Evolutionary conservation across 1,139 yeast genomes (phyloP), one percentile per base, ranked within the genome.

Genomic region (Ogataea hybrid): DNA sequence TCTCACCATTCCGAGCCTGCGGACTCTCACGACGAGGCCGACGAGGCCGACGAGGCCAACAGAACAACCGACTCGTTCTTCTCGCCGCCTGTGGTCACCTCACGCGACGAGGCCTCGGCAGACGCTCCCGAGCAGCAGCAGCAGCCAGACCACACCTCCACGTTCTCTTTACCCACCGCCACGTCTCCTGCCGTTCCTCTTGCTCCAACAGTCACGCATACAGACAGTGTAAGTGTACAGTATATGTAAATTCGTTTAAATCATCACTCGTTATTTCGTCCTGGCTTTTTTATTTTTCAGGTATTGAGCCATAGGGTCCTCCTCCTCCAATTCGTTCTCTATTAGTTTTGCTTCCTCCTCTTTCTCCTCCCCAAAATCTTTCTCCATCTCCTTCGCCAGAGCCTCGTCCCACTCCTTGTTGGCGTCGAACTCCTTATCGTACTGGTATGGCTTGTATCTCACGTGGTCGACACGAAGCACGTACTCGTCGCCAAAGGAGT

Each of bases 391-490:
- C 28, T 43, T 28, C 11, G 31, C 32, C 18, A 57, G 43, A 1
- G 51, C 54, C 14, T 47, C 53, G 31, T 58, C 62, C 54, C 59
- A 59, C 16, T 53, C 54, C 15, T 28, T 42, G 37, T 50, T 51
- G 12, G 61, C 76, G 47, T 73, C 79, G 22, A 67, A 72, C 40
- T 76, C 78, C 6, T 71, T 77, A 10, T 70, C 76, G 45, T 74
- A 72, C 20, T 43, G 44, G 34, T 52, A 53, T 2, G 81, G 72
- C 47, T 72, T 71, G 59, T 77, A 88, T 51, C 78, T 72, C 11
- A 84, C 77, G 67, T 89, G 97, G 57, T 89, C 96, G 4, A 89
- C 95, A 44, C 77, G 69, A 9, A 89, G 62, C 1, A 32, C 38
- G 14, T 38, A 35, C 17, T 44, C 47, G 32, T 44, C 42, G 16